These are phyloP conservation scores for Malbranchea zuffiana DNA, from an alignment of 2,329 filamentous ascomycete species.

Conservation along the genomic window DNA sequence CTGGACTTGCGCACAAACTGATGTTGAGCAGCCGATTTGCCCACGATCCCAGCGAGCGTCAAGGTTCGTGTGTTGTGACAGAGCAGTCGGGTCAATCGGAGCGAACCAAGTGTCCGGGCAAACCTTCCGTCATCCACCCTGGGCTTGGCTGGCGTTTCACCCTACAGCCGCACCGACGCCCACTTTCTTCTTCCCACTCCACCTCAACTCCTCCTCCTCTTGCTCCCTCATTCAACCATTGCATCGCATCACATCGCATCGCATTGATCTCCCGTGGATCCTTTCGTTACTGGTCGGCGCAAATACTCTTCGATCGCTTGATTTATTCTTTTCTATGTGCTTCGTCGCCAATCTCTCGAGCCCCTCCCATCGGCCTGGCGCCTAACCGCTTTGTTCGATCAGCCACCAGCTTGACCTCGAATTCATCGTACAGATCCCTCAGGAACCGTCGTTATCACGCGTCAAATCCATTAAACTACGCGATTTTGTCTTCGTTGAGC, in stretches of 20 bases:
- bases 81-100: too few relatives aligned
- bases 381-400: neutral
- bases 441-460: slow-evolving; percentile 17
- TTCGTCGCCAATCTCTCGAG: neutral
- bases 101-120: too few relatives aligned
- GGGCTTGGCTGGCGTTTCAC: slow-evolving; percentile 2
- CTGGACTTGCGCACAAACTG: too few relatives aligned
- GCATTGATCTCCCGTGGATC: too few relatives aligned
- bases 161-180: slow-evolving; percentile 1
- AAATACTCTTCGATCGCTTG: slow-evolving; percentile 1
- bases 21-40: too few relatives aligned
- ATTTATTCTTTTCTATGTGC: slow-evolving; percentile 7
- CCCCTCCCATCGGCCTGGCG: slow-evolving; percentile 7
- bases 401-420: neutral
- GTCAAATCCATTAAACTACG: slow-evolving; percentile 19
- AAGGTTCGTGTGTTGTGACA: too few relatives aligned
- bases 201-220: slow-evolving; percentile 9
- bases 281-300: slow-evolving; percentile 3
- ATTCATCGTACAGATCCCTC: slow-evolving; percentile 1
- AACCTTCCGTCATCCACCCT: too few relatives aligned
- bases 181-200: slow-evolving; percentile 11
- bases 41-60: too few relatives aligned
- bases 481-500: slow-evolving; percentile 10
- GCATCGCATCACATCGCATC: slow-evolving; percentile 1
- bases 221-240: slow-evolving; percentile 2